Percentiles rank a stretch among this genome's conserved stretches.
These are phyloP conservation scores for Gymnopilus dilepis DNA, from an alignment of 768 basidiomycete species.

Conservation along the genomic window DNA sequence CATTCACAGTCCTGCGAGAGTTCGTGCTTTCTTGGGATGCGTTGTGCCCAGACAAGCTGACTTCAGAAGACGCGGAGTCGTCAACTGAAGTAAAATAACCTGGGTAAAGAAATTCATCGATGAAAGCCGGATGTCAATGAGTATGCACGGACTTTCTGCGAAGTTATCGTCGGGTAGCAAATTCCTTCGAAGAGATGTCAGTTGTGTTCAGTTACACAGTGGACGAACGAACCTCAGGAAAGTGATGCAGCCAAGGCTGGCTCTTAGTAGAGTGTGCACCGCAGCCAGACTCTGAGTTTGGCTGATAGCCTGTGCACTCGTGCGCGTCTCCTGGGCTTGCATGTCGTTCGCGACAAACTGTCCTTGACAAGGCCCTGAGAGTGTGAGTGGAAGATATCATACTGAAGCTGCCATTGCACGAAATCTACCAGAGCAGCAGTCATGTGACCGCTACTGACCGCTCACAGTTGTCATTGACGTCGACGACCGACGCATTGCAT, in stretches of 20 bases:
- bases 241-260: slow-evolving; percentile 78
- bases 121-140: slow-evolving; percentile 8
- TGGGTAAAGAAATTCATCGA: slow-evolving; percentile 26
- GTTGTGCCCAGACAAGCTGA: slow-evolving; percentile 40
- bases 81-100: slow-evolving; percentile 62
- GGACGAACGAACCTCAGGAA: slow-evolving; percentile 61
- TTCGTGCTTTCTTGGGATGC: slow-evolving; percentile 36
- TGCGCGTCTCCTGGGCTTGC: slow-evolving; percentile 41
- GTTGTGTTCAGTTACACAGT: slow-evolving; percentile 10
- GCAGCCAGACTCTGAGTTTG: slow-evolving; percentile 68
- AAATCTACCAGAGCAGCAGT: too few species aligned
- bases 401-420: too few species aligned
- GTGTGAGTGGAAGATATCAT: background rate
- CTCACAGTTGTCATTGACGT: too few species aligned
- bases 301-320: slow-evolving; percentile 51
- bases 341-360: slow-evolving; percentile 22
- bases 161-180: slow-evolving; percentile 84
- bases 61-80: slow-evolving; percentile 41
- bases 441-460: too few species aligned
- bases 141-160: slow-evolving; percentile 53
- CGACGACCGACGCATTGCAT: too few species aligned
- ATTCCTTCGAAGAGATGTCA: slow-evolving; percentile 48
- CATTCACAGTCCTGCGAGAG: slow-evolving; percentile 52
- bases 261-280: slow-evolving; percentile 73
- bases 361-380: too few species aligned